Conservation (phyloP, 2,329 filamentous ascomycete genomes). For the Hymenoscyphus salicellus region DNA sequence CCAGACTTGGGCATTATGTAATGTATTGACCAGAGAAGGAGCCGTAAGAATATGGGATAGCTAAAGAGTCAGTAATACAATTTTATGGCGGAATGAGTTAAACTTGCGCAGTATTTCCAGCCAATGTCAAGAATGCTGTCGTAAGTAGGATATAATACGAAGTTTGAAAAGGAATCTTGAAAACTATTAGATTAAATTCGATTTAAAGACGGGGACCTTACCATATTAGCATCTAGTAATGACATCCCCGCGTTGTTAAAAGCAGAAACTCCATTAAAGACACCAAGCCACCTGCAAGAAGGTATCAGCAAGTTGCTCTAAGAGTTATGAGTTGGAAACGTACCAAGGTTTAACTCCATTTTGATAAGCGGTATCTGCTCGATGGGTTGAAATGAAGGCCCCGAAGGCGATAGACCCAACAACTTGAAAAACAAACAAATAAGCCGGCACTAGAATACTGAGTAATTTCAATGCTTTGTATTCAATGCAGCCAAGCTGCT, state of each 20-base stretch:
- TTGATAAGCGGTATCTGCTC: conserved; percentile 44
- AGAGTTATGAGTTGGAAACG: background rate
- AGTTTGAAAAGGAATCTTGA: conserved; percentile 41
- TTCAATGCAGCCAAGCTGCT: conserved; percentile 60
- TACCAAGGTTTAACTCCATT: conserved; percentile 62
- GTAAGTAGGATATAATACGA: conserved; percentile 43
- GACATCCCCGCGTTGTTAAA: conserved; percentile 73
- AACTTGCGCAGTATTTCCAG: conserved; percentile 57
- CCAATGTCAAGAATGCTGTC: conserved; percentile 57
- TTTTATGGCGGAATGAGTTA: background rate
- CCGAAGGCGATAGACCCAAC: conserved; percentile 56
- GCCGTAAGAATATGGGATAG: conserved; percentile 53
- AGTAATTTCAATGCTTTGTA: conserved; percentile 61
- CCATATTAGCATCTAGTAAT: conserved; percentile 63
- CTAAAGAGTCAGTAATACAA: conserved; percentile 6
- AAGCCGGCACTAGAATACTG: conserved; percentile 57
- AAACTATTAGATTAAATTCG: background rate
- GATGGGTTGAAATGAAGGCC: conserved; percentile 57
- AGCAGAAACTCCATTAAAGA: conserved; percentile 65
- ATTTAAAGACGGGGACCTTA: conserved; percentile 24
- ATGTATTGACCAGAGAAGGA: conserved; percentile 54
- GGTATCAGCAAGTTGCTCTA: background rate
- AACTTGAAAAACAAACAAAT: conserved; percentile 58
- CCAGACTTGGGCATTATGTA: conserved; percentile 17
- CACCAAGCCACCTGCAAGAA: conserved; percentile 53